Evolutionary conservation across 257 asterid genomes (phyloP).

Genomic region (Vinca minor): DNA sequence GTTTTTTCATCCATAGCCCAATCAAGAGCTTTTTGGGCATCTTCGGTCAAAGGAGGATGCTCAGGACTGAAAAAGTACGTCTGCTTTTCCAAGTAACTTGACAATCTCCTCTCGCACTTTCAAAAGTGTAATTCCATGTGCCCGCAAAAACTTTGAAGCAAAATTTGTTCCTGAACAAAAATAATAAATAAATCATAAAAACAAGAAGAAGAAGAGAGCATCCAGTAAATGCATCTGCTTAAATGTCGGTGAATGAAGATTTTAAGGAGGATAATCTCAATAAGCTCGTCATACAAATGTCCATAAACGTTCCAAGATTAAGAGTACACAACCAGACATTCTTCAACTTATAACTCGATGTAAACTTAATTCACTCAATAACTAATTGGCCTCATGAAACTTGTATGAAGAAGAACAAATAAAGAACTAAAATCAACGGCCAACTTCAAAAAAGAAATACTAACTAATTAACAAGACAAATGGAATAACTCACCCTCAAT

Average conservation of each 20-base stretch:
- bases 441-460: background rate
- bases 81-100: slow-evolving; percentile 40
- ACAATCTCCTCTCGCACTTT: slow-evolving; percentile 59
- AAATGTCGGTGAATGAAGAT: background rate
- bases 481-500: slow-evolving; percentile 45
- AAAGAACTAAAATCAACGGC: background rate
- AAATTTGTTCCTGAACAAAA: slow-evolving; percentile 50
- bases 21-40: slow-evolving; percentile 55
- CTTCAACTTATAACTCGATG: background rate
- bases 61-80: slow-evolving; percentile 40
- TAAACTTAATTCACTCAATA: background rate
- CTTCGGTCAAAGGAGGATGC: slow-evolving; percentile 65
- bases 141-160: slow-evolving; percentile 52
- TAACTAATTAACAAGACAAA: slow-evolving; percentile 6
- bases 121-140: slow-evolving; percentile 48
- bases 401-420: background rate
- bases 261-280: background rate
- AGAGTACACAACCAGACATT: background rate
- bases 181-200: background rate
- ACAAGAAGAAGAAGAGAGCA: background rate
- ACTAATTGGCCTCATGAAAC: background rate
- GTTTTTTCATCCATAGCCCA: slow-evolving; percentile 60
- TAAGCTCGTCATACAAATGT: too few species aligned
- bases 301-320: background rate
- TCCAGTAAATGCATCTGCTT: background rate